These are phyloP conservation scores for Populus euphratica DNA, from an alignment of 345 rosid species.

Conservation along the genomic window DNA sequence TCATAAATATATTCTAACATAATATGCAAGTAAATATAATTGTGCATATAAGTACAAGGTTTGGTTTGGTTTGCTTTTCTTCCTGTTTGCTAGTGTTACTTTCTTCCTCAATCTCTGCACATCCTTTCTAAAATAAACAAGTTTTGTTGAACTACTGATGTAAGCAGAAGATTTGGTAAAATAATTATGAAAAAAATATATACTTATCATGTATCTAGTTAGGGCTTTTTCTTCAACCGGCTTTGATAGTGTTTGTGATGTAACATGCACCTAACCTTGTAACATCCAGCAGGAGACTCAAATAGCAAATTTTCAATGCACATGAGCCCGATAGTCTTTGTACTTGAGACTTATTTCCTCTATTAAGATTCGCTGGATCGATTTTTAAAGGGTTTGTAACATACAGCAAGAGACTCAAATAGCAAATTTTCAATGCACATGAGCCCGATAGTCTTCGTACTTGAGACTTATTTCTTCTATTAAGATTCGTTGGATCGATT, in stretches of 20 bases:
- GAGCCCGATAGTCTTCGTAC: not conserved
- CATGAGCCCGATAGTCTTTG: not conserved
- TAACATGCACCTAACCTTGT: constrained; percentile 40
- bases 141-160: constrained; percentile 31
- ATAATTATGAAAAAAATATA: constrained; percentile 16
- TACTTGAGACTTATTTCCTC: not conserved
- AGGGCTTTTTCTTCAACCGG: constrained; percentile 20
- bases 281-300: not conserved
- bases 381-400: not conserved
- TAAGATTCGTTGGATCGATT: not conserved
- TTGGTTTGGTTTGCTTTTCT: constrained; percentile 17
- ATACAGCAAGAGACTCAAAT: not conserved
- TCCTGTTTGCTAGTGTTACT: constrained; percentile 19
- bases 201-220: not conserved
- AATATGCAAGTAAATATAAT: not conserved
- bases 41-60: constrained; percentile 8
- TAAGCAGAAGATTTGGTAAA: constrained; percentile 32
- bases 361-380: not conserved
- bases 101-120: not conserved
- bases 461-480: not conserved
- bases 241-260: constrained; percentile 25
- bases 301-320: constrained; percentile 12
- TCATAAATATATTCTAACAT: not conserved
- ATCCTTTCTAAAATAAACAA: constrained; percentile 7
- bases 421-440: constrained; percentile 10